phyloP scores from a whole-genome alignment of 345 rosid species.

The Moringa oleifera region DNA sequence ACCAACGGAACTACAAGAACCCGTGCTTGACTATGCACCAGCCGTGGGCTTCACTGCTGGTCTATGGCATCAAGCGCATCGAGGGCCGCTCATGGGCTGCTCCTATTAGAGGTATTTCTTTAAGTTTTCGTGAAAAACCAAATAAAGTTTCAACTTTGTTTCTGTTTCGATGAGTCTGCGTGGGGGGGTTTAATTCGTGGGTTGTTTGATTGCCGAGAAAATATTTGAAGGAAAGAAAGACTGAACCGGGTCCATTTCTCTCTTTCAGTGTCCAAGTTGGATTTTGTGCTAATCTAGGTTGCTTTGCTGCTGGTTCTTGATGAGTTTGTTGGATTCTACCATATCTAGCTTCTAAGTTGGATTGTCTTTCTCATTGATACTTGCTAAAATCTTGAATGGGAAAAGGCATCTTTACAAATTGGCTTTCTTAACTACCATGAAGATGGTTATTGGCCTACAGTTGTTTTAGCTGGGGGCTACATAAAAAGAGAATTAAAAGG shows the following conservation, averaged over 20 bases:
- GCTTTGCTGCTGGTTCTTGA: too few relatives aligned
- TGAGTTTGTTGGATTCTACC: too few relatives aligned
- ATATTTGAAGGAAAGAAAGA: background rate
- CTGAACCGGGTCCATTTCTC: background rate
- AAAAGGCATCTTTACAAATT: too few relatives aligned
- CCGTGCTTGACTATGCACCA: conserved; percentile 94
- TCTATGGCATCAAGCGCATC: conserved; percentile 82
- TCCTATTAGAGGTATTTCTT: conserved; percentile 61
- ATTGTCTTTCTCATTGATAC: too few relatives aligned
- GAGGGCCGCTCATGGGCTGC: conserved; percentile 96
- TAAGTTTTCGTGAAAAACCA: too few relatives aligned
- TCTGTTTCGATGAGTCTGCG: background rate
- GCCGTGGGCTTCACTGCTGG: conserved; percentile 90
- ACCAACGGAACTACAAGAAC: conserved; percentile 58
- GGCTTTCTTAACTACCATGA: too few relatives aligned
- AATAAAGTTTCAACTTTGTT: background rate
- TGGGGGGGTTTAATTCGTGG: background rate
- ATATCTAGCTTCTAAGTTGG: too few relatives aligned
- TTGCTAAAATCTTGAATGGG: too few relatives aligned
- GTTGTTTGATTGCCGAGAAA: conserved; percentile 6
- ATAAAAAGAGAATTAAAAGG: too few relatives aligned
- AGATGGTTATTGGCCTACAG: too few relatives aligned
- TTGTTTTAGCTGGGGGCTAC: too few relatives aligned
- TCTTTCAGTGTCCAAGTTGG: background rate
- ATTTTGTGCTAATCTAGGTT: too few relatives aligned